Evolutionary conservation across 148 eudicot genomes (phyloP), one percentile per base, ranked within the genome.

Genomic region (Rhododendron henanense): DNA sequence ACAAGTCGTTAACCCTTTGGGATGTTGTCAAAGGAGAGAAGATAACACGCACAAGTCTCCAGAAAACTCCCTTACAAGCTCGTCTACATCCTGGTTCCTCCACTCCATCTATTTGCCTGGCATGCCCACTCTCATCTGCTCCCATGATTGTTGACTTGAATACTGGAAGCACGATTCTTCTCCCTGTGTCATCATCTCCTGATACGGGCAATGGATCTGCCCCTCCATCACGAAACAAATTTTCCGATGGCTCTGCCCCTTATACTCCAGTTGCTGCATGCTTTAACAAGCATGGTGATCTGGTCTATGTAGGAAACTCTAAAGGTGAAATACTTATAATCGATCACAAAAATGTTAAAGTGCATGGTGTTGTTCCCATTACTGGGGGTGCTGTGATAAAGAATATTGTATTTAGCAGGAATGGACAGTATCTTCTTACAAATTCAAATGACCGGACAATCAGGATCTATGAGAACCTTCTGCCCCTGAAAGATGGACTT

Each of bases 401-500:
- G 90, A 91, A 93, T 87, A 95, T 97, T 83, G 93, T 91, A 31
- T 94, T 95, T 85, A 93, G 94, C 87, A 88, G 94, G 84, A 93
- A 90, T 33, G 98, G 99, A 25, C 93, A 90, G 83, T 95, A 93
- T 91, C 98, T 97, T 88, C 92, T 97, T 63, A 97, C 96, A 18
- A 97, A 97, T 87, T 95, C 99, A n/a, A 97, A 91, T 91, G 99
- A 95, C 78, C 92, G 96, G 19, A 95, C 92, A 45, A 93, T 97
- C 77, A 93, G 99, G 87, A 93, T 97, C 39, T 97, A 92, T 88
- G 99, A 95, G 88, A 97, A 97, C 87, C 94, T 92, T 88, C 90
- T 95, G 83, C 98, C 94, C 10, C 45, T 84, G 61, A 92, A 93
- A 91, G 90, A 85, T 81, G 93, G 91, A 74, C 90, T 92, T 84